These are phyloP conservation scores for Cinnamomum chago DNA, from an alignment of 164 flowering plant species.

Conservation along the genomic window DNA sequence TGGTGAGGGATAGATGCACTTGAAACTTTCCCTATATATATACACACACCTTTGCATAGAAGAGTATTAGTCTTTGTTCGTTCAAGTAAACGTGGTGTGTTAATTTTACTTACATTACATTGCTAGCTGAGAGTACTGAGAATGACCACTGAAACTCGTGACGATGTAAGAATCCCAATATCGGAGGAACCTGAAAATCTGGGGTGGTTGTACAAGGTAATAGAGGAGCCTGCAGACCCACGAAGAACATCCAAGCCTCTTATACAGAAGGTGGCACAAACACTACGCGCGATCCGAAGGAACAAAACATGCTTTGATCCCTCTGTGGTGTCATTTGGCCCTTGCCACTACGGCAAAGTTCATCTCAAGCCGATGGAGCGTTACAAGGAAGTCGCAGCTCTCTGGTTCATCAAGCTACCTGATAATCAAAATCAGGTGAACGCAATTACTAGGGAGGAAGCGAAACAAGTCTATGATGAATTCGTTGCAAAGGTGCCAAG, in stretches of 20 bases:
- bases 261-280: not conserved
- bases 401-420: not conserved
- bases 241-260: not conserved
- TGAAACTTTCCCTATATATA: too few relatives aligned
- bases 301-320: constrained; percentile 3
- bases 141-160: too few relatives aligned
- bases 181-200: too few relatives aligned
- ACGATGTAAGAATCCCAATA: too few relatives aligned
- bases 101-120: too few relatives aligned
- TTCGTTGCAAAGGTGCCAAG: not conserved
- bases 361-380: constrained; percentile 12
- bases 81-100: too few relatives aligned
- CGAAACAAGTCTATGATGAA: not conserved
- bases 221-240: not conserved
- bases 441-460: not conserved
- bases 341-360: constrained; percentile 8
- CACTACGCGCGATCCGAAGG: not conserved
- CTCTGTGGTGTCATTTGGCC: constrained; percentile 16
- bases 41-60: too few relatives aligned
- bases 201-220: not conserved
- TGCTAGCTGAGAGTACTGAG: too few relatives aligned
- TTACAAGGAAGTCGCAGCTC: constrained; percentile 12
- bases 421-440: not conserved
- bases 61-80: too few relatives aligned
- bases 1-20: too few relatives aligned